These are phyloP conservation scores for Ceratocystis albifundus DNA, from an alignment of 2,329 filamentous ascomycete genomes.

Conservation along the genomic window DNA sequence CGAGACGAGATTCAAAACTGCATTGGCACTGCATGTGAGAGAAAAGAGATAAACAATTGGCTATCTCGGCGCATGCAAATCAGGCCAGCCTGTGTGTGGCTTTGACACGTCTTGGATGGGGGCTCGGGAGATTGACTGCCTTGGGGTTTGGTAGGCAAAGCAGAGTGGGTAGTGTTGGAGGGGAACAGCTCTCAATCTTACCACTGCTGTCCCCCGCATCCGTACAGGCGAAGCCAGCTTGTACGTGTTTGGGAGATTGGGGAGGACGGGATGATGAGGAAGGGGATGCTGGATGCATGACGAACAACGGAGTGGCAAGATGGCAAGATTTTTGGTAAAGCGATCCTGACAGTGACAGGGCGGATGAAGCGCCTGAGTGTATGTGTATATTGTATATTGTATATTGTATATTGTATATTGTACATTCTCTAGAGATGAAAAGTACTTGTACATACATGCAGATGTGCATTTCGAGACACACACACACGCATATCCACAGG, in stretches of 20 bases:
- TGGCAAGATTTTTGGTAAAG: not conserved
- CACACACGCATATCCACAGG: not conserved
- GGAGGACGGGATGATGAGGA: not conserved
- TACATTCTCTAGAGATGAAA: not conserved
- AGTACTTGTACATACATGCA: not conserved
- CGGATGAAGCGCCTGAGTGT: not conserved
- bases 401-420: too few relatives aligned
- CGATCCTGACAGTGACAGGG: not conserved
- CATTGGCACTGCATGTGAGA: not conserved
- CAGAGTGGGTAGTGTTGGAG: too few relatives aligned
- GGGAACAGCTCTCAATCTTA: too few relatives aligned
- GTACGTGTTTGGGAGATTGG: not conserved
- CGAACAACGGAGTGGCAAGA: not conserved
- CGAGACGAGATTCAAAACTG: constrained; percentile 9
- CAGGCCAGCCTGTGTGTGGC: not conserved
- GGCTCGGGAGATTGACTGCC: not conserved
- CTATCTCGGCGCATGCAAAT: constrained; percentile 2
- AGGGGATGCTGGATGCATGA: not conserved
- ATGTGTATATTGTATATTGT: too few relatives aligned
- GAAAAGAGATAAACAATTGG: not conserved
- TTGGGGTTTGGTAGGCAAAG: not conserved
- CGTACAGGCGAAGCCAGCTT: too few relatives aligned
- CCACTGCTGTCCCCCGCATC: too few relatives aligned
- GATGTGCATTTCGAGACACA: not conserved
- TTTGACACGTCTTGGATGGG: not conserved